Evolutionary conservation across 306 rosid species (phyloP).

Genomic region (Betula pendula): DNA sequence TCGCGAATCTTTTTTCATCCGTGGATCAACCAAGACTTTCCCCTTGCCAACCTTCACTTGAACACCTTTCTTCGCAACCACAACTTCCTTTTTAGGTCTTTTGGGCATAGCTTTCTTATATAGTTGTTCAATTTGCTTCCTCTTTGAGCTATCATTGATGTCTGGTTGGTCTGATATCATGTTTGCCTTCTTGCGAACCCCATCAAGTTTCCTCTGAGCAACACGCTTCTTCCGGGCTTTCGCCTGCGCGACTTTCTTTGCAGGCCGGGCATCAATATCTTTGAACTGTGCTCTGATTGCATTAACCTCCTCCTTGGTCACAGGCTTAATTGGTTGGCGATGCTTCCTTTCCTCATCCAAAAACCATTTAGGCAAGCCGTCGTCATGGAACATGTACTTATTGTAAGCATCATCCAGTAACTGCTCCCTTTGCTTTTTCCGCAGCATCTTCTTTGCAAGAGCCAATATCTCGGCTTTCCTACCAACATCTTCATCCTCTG

Average conservation of each 20-base stretch:
- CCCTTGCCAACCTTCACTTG: conserved; percentile 67
- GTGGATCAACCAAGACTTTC: conserved; percentile 44
- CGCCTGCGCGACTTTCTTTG: conserved; percentile 58
- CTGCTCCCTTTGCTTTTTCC: conserved; percentile 70
- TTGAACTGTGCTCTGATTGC: conserved; percentile 90
- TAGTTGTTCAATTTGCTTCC: conserved; percentile 78
- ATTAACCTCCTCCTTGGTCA: conserved; percentile 74
- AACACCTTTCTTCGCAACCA: conserved; percentile 97
- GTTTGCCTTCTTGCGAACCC: conserved; percentile 91
- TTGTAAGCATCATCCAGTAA: conserved; percentile 80
- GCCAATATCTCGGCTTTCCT: conserved; percentile 82
- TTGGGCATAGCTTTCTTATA: conserved; percentile 70
- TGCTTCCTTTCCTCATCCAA: conserved; percentile 84
- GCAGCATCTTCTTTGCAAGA: conserved; percentile 75
- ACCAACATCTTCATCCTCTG: conserved; percentile 45
- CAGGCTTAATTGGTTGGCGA: conserved; percentile 62
- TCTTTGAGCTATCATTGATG: conserved; percentile 77
- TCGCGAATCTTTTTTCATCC: conserved; percentile 59
- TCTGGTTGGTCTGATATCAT: conserved; percentile 87
- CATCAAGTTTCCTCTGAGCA: conserved; percentile 84
- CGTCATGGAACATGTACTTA: conserved; percentile 76
- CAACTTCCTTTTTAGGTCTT: conserved; percentile 79
- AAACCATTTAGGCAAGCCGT: conserved; percentile 88
- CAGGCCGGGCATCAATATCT: conserved; percentile 80
- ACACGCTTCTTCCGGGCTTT: conserved; percentile 77